These are phyloP conservation scores for Steccherinum ochraceum DNA, from an alignment of 768 basidiomycete species.

Conservation along the genomic window DNA sequence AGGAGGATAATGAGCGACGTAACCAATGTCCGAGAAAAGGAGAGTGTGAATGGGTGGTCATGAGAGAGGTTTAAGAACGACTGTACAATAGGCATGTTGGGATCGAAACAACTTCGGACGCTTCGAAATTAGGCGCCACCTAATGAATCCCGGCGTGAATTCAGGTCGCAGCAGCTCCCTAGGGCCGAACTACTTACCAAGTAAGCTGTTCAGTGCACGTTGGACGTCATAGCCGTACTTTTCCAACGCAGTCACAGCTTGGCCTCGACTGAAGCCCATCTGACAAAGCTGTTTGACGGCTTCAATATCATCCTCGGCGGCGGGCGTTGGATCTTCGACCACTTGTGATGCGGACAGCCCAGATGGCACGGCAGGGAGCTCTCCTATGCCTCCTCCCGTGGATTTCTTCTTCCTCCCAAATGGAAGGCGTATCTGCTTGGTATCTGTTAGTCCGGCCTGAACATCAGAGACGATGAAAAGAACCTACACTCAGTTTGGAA, in stretches of 20 bases:
- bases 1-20: neutral
- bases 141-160: too few species aligned
- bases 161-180: too few species aligned
- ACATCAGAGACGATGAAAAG: neutral
- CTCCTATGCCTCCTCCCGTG: conserved; percentile 26
- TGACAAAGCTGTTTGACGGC: conserved; percentile 72
- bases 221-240: conserved; percentile 77
- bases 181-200: conserved; percentile 42
- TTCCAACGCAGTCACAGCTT: conserved; percentile 83
- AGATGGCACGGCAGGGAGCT: conserved; percentile 32
- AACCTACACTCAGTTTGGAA: conserved; percentile 74
- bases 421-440: conserved; percentile 62
- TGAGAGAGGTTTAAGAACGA: neutral
- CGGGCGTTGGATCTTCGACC: conserved; percentile 44
- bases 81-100: neutral
- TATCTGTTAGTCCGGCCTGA: neutral
- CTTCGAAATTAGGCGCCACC: neutral
- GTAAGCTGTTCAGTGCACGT: conserved; percentile 68
- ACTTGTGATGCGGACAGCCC: conserved; percentile 26
- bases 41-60: neutral
- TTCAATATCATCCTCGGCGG: conserved; percentile 65
- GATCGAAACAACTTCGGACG: neutral
- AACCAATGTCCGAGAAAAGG: neutral
- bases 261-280: conserved; percentile 86
- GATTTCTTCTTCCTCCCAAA: conserved; percentile 75